Conservation (phyloP, 257 asterid genomes). For the Cordia subcordata region DNA sequence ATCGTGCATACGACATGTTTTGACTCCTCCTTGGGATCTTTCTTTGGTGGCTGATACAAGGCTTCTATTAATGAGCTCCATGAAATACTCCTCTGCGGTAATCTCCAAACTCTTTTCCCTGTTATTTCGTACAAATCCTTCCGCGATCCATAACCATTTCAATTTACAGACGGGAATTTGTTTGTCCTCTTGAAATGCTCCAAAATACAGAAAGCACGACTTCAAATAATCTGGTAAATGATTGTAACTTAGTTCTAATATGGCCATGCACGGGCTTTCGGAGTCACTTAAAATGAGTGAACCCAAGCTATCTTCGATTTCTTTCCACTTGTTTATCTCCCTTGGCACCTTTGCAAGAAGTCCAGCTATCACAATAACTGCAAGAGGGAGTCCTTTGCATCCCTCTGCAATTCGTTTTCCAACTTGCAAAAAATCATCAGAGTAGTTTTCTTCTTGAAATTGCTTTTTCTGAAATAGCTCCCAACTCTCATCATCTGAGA, state of each 20-base stretch:
- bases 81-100: neutral
- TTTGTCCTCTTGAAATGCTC: neutral
- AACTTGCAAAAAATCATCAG: neutral
- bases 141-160: neutral
- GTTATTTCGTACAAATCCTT: constrained; percentile 1
- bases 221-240: constrained; percentile 1
- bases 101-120: neutral
- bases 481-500: constrained; percentile 4
- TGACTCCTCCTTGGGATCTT: neutral
- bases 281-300: neutral
- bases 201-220: neutral
- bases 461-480: neutral
- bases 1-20: neutral
- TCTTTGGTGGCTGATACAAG: neutral
- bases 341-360: neutral
- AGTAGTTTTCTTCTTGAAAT: neutral
- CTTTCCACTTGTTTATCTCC: neutral
- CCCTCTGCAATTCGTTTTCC: neutral
- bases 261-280: neutral
- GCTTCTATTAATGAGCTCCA: neutral
- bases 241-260: neutral
- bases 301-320: neutral
- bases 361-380: neutral
- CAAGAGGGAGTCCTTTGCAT: neutral
- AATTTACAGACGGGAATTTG: neutral